Evolutionary conservation across 2,329 filamentous ascomycete species (phyloP).

Genomic region (Decorospora gaudefroyi): DNA sequence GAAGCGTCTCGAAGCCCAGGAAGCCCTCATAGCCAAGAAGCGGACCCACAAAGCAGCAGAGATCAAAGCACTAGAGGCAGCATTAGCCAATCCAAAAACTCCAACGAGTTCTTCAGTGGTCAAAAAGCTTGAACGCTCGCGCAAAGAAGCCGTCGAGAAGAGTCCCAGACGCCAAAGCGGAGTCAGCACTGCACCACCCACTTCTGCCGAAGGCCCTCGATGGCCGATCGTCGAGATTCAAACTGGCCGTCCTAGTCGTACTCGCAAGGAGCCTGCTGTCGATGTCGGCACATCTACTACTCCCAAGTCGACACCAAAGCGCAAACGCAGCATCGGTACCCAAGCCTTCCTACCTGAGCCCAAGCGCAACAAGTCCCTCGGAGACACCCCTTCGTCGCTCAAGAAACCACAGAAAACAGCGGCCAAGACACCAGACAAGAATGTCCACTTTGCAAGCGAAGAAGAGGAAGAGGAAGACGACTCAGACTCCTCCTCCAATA

Average conservation of each 20-base stretch:
- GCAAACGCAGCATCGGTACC: conserved; percentile 7
- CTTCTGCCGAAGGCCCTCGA: not conserved
- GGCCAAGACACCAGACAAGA: not conserved
- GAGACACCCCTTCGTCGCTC: not conserved
- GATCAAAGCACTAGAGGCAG: not conserved
- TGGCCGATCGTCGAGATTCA: not conserved
- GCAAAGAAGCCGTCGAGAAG: conserved; percentile 1
- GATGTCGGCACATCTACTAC: not conserved
- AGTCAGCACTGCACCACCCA: conserved; percentile 5
- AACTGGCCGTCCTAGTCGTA: not conserved
- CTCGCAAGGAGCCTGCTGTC: not conserved
- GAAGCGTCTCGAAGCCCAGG: not conserved
- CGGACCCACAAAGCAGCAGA: not conserved
- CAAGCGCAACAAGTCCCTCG: not conserved
- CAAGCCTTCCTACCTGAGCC: not conserved
- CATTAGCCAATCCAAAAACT: not conserved
- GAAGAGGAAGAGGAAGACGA: too few relatives aligned
- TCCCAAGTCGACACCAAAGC: not conserved
- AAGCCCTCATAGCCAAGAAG: not conserved
- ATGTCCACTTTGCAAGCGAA: not conserved
- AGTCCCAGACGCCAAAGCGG: conserved; percentile 14
- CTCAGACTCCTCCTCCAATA: too few relatives aligned
- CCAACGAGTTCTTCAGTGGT: conserved; percentile 1
- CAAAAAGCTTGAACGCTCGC: conserved; percentile 4
- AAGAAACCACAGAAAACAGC: not conserved